Conservation (phyloP, 2,329 filamentous ascomycete species). For the Aspergillus sp. region DNA sequence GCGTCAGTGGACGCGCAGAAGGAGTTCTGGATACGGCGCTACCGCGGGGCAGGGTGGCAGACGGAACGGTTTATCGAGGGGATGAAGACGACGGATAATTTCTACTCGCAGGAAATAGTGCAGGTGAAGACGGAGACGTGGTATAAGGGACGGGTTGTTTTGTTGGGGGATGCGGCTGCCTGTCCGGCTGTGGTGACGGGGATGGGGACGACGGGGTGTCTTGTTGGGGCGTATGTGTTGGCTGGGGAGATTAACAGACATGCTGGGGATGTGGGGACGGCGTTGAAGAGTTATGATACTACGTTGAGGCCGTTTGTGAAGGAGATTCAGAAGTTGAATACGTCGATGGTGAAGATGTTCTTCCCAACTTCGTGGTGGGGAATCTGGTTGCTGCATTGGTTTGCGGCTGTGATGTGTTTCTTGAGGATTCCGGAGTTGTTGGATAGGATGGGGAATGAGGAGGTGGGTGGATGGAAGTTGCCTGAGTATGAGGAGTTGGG, state of each 20-base stretch:
- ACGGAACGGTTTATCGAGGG: slow-evolving; percentile 38
- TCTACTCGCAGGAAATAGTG: slow-evolving; percentile 45
- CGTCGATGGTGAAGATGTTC: slow-evolving; percentile 13
- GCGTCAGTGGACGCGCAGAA: slow-evolving; percentile 28
- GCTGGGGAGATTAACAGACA: slow-evolving; percentile 51
- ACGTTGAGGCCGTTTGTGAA: slow-evolving; percentile 27
- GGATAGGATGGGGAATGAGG: slow-evolving; percentile 17
- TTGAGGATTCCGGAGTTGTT: slow-evolving; percentile 22
- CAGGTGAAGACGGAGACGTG: slow-evolving; percentile 38
- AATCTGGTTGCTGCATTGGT: slow-evolving; percentile 20
- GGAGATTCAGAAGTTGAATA: slow-evolving; percentile 23
- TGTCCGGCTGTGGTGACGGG: slow-evolving; percentile 38
- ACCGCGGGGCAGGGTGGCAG: slow-evolving; percentile 43
- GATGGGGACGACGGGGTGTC: slow-evolving; percentile 36
- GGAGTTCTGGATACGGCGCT: slow-evolving; percentile 29
- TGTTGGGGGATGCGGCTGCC: slow-evolving; percentile 47
- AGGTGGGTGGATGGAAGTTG: slow-evolving; percentile 23
- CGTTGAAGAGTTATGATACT: slow-evolving; percentile 26
- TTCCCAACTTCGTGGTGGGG: slow-evolving; percentile 24
- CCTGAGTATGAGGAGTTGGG: slow-evolving; percentile 20
- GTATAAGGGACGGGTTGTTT: slow-evolving; percentile 36
- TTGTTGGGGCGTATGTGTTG: slow-evolving; percentile 55
- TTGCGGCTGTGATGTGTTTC: slow-evolving; percentile 16
- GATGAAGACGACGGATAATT: slow-evolving; percentile 45
- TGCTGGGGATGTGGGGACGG: slow-evolving; percentile 18